These are phyloP conservation scores for Termitomyces bulborhizus DNA, from an alignment of 768 basidiomycete genomes.

Conservation along the genomic window DNA sequence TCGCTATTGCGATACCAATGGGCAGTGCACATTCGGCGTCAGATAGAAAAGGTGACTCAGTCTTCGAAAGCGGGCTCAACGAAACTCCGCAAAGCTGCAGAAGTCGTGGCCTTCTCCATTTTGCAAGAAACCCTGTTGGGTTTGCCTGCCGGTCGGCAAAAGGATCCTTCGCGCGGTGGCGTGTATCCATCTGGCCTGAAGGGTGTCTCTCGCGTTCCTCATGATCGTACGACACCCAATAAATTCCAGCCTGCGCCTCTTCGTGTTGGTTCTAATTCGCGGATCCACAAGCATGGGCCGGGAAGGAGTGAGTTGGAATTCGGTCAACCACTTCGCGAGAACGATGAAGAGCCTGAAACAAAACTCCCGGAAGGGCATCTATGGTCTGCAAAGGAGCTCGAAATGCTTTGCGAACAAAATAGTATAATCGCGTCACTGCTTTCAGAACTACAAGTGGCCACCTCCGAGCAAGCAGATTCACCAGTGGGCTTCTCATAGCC, in stretches of 20 bases:
- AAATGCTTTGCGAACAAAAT: constrained; percentile 84
- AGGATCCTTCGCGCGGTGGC: constrained; percentile 26
- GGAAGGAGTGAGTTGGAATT: constrained; percentile 62
- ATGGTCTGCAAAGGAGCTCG: constrained; percentile 82
- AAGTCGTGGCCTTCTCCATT: constrained; percentile 73
- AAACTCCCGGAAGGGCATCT: constrained; percentile 38
- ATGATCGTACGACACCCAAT: constrained; percentile 10
- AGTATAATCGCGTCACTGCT: constrained; percentile 77
- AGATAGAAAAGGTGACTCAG: constrained; percentile 48
- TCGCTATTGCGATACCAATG: constrained; percentile 70
- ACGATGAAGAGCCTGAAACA: constrained; percentile 8
- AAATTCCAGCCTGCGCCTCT: constrained; percentile 19
- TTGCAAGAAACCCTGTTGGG: constrained; percentile 79
- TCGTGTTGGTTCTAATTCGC: constrained; percentile 62
- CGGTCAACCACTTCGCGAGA: constrained; percentile 18
- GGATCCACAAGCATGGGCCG: constrained; percentile 57
- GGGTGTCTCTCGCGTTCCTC: constrained; percentile 8
- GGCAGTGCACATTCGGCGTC: constrained; percentile 60
- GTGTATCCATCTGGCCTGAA: constrained; percentile 6
- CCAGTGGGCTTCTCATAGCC: constrained; percentile 9
- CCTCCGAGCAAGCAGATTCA: constrained; percentile 30
- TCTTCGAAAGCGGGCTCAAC: constrained; percentile 30
- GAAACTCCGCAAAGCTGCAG: constrained; percentile 59
- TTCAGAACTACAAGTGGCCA: constrained; percentile 50
- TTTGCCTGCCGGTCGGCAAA: constrained; percentile 11